A percentile compares a stretch with the other conserved stretches of the same genome.
Conservation (phyloP, 2,329 filamentous ascomycete genomes). For the Scytalidium sp. region DNA sequence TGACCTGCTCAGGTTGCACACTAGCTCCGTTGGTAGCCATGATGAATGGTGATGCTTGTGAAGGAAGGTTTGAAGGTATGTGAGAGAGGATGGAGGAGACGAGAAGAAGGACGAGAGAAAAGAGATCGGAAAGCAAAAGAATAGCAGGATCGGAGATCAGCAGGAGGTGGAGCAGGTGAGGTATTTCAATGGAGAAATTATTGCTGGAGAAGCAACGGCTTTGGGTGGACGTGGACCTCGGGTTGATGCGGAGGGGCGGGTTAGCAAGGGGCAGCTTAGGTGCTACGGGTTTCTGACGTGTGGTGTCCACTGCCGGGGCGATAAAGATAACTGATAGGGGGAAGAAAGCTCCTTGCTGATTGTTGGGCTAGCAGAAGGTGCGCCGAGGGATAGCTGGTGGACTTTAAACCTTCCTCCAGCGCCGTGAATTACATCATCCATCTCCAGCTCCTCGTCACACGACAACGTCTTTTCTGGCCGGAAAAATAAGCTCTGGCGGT, state of each 20-base stretch:
- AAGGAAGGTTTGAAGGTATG: background rate
- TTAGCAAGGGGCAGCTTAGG: background rate
- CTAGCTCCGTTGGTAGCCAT: constrained; percentile 18
- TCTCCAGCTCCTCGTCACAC: background rate
- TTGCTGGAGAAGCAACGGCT: constrained; percentile 3
- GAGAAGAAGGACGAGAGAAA: background rate
- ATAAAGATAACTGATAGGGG: background rate
- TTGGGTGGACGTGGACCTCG: constrained; percentile 20
- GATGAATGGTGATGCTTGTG: constrained; percentile 11
- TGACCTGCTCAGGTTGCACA: constrained; percentile 70
- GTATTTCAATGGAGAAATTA: constrained; percentile 9
- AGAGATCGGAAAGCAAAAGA: background rate
- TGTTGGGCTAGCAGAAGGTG: background rate
- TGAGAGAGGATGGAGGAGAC: background rate
- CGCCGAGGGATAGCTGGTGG: no score
- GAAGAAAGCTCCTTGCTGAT: background rate
- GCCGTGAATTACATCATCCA: background rate
- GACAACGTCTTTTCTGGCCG: no score
- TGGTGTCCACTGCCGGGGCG: background rate
- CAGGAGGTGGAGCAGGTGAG: constrained; percentile 1
- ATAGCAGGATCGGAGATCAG: no score
- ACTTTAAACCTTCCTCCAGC: no score
- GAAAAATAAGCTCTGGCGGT: no score
- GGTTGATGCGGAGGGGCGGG: constrained; percentile 20
- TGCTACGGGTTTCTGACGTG: background rate